A percentile compares a stretch with the other conserved stretches of the same genome.
Evolutionary conservation across 202 grass and related monocot genomes (phyloP).

Genomic region (Carex sylvatica): DNA sequence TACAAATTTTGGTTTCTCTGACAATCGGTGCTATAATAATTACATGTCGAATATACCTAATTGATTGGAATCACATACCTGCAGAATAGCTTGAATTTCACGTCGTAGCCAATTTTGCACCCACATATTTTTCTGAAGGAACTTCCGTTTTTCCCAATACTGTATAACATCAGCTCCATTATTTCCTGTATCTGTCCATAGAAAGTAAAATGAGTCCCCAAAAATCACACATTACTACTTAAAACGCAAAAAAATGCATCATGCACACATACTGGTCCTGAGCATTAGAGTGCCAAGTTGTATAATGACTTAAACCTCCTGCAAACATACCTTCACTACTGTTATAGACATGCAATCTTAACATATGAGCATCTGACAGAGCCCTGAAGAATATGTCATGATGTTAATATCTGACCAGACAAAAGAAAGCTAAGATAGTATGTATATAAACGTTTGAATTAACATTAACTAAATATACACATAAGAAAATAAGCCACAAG

Average conservation of each 20-base stretch:
- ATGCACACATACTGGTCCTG: background rate
- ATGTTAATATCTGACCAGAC: conserved; percentile 17
- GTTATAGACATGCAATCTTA: conserved; percentile 60
- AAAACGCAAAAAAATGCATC: background rate
- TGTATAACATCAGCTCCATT: conserved; percentile 35
- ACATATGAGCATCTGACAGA: conserved; percentile 53
- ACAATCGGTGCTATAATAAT: background rate
- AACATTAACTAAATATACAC: background rate
- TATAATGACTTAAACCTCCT: background rate
- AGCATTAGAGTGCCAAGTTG: background rate
- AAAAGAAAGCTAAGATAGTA: conserved; percentile 15
- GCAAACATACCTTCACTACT: conserved; percentile 32
- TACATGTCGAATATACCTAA: background rate
- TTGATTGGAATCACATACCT: conserved; percentile 32
- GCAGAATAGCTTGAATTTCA: conserved; percentile 79
- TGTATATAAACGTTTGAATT: background rate
- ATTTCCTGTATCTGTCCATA: conserved; percentile 38
- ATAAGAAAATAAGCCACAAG: conserved; percentile 3
- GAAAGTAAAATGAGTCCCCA: conserved; percentile 27
- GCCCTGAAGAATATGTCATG: conserved; percentile 27
- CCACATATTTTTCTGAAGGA: conserved; percentile 65
- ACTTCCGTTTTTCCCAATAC: conserved; percentile 62
- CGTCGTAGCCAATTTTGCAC: conserved; percentile 71
- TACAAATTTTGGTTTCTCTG: background rate
- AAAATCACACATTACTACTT: background rate